Percentiles rank a stretch among this genome's conserved stretches.
phyloP scores from a whole-genome alignment of 2,329 filamentous ascomycete genomes.

The Hirsutella minnesotensis region DNA sequence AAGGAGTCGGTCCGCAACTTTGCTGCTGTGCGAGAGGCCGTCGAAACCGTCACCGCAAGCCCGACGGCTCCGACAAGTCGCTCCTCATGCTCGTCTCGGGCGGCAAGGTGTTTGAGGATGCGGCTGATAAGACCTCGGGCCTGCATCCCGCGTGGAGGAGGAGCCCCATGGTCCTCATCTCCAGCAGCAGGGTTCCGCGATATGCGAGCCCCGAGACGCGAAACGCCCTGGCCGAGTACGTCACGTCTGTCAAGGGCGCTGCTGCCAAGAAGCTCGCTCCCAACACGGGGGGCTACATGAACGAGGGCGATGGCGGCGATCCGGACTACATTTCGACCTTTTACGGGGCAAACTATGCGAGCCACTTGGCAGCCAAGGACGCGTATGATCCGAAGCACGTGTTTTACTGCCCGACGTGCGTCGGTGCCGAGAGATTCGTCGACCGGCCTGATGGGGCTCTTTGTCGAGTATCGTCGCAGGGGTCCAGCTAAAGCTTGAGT shows the following conservation, averaged over 20 bases:
- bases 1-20: conserved; percentile 9
- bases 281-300: conserved; percentile 28
- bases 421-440: conserved; percentile 21
- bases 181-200: conserved; percentile 8
- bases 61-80: conserved; percentile 11
- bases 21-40: conserved; percentile 9
- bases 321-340: conserved; percentile 19
- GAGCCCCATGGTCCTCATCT: conserved; percentile 10
- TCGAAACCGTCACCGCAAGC: conserved; percentile 14
- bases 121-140: conserved; percentile 12
- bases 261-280: conserved; percentile 23
- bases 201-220: conserved; percentile 8
- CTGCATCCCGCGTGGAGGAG: conserved; percentile 17
- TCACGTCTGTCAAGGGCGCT: conserved; percentile 16
- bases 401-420: conserved; percentile 26
- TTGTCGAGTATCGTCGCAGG: too few species aligned
- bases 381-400: conserved; percentile 19
- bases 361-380: conserved; percentile 19
- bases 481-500: too few species aligned
- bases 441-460: conserved; percentile 11
- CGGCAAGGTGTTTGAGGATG: conserved; percentile 16
- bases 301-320: conserved; percentile 26
- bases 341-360: conserved; percentile 20
- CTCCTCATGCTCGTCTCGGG: conserved; percentile 16
- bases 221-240: conserved; percentile 11